Percentiles rank a stretch among this genome's conserved stretches.
phyloP scores from a whole-genome alignment of 768 basidiomycete genomes.

The Astraeus odoratus region DNA sequence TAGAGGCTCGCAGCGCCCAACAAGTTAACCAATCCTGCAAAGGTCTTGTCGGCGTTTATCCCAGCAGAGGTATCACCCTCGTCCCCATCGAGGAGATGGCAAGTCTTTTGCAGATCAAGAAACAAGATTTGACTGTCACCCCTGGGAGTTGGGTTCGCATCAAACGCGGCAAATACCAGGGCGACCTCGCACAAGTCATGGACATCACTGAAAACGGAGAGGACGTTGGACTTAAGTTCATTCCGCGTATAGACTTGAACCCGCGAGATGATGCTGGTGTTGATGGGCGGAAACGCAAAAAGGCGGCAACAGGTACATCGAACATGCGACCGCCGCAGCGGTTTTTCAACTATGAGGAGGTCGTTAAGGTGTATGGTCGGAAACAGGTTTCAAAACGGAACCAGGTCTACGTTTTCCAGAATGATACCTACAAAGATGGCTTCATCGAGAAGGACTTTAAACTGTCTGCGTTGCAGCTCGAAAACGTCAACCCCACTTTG shows the following conservation, averaged over 20 bases:
- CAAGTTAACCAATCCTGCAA: constrained; percentile 80
- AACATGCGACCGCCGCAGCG: constrained; percentile 84
- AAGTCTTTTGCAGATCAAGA: constrained; percentile 90
- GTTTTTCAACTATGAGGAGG: constrained; percentile 92
- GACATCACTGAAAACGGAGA: constrained; percentile 92
- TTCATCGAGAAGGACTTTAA: constrained; percentile 97
- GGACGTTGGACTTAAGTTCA: constrained; percentile 85
- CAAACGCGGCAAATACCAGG: constrained; percentile 86
- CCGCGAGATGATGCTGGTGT: constrained; percentile 73
- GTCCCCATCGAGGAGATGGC: constrained; percentile 99
- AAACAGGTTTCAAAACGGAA: constrained; percentile 70
- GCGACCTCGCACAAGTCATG: constrained; percentile 92
- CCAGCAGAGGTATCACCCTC: constrained; percentile 70
- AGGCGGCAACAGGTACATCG: constrained; percentile 39
- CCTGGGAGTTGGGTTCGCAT: constrained; percentile 95
- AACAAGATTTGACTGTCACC: constrained; percentile 78
- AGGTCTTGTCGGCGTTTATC: constrained; percentile 91
- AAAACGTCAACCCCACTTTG: constrained; percentile 90
- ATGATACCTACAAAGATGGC: constrained; percentile 91
- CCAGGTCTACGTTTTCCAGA: constrained; percentile 78
- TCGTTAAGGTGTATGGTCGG: constrained; percentile 76
- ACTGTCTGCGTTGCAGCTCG: constrained; percentile 64
- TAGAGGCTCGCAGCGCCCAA: constrained; percentile 85
- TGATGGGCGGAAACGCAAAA: constrained; percentile 75
- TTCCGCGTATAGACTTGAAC: constrained; percentile 96